Evolutionary conservation across 129 eudicot species (phyloP).

Genomic region (Tanacetum coccineum): DNA sequence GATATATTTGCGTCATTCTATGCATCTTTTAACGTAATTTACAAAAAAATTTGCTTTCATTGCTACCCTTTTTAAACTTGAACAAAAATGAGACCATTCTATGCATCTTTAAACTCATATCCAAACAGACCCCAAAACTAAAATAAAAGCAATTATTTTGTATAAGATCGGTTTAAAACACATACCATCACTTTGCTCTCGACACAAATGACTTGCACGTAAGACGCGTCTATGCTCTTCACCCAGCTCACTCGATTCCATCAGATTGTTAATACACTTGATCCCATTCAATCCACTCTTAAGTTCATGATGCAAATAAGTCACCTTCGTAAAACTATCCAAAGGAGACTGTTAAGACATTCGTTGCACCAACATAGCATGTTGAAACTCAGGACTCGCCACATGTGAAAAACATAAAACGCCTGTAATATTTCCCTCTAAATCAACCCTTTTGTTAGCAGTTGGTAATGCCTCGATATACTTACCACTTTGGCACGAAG

Average conservation of each 20-base stretch:
- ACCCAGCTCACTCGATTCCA: slow-evolving; percentile 49
- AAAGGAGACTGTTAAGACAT: slow-evolving; percentile 62
- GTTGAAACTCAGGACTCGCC: slow-evolving; percentile 81
- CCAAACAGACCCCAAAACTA: no score
- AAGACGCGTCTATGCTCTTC: slow-evolving; percentile 49
- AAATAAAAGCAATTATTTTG: no score
- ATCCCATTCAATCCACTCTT: slow-evolving; percentile 62
- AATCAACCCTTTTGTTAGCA: slow-evolving; percentile 57
- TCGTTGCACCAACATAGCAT: slow-evolving; percentile 63
- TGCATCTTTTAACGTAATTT: no score
- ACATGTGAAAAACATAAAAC: slow-evolving; percentile 73
- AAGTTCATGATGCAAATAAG: slow-evolving; percentile 56
- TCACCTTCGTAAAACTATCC: slow-evolving; percentile 50
- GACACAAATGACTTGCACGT: slow-evolving; percentile 55
- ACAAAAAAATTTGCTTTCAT: no score
- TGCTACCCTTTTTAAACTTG: no score
- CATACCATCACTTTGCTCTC: no score
- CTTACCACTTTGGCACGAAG: no score
- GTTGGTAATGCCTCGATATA: slow-evolving; percentile 67
- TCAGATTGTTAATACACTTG: slow-evolving; percentile 47
- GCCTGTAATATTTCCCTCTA: slow-evolving; percentile 67
- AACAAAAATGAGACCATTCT: no score
- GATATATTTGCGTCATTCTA: no score
- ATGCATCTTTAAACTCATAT: no score
- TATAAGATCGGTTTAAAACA: no score